Evolutionary conservation across 2,329 filamentous ascomycete species (phyloP), one percentile per base, ranked within the genome.

Genomic region (Colletotrichum sp.): DNA sequence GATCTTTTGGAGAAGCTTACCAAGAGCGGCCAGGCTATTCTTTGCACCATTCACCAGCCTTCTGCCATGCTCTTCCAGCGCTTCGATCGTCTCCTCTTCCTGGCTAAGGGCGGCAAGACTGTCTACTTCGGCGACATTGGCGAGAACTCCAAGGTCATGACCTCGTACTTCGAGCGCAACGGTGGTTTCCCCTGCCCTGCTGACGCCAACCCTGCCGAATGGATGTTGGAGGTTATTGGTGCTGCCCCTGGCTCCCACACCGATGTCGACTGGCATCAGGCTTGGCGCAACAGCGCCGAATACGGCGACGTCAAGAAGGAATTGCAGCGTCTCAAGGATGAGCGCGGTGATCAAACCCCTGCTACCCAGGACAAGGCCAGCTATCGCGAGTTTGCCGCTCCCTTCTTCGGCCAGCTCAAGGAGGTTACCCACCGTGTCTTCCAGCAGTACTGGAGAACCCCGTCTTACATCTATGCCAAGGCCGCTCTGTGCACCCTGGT

Each of bases 31-130:
- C 95, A 98, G 83, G 96, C 96, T 68, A 95, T 98, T 84, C 92
- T 98, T n/a, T 98, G 96, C 87, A 98, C 96, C 0, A 98, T 98
- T 77, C 96, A 98, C 84, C 96, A 98, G 84, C 96, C 96, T n/a
- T 98, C 95, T 16, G 96, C 96, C 39, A 96, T 98, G 90, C 90
- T 98, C 69, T 98, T 98, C 88, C 95, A 98, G 83, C 94, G 95
- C 74, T 98, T 97, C 82, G 95, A 97, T 81, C 91, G 94, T 74
- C 90, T 97, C 9, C 88, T 96, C 36, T 95, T 97, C 87, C 87
- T 97, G 19, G 92, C 93, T 39, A 93, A 91, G 81, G 94, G 94
- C 72, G 95, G 95, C 72, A 91, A 88, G 82, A 95, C 94, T 2
- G 93, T 96, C 61, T 97, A 97, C 87, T 96, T 95, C 81, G 95